Evolutionary conservation across 306 rosid species (phyloP).

Genomic region (Cicer bijugum): DNA sequence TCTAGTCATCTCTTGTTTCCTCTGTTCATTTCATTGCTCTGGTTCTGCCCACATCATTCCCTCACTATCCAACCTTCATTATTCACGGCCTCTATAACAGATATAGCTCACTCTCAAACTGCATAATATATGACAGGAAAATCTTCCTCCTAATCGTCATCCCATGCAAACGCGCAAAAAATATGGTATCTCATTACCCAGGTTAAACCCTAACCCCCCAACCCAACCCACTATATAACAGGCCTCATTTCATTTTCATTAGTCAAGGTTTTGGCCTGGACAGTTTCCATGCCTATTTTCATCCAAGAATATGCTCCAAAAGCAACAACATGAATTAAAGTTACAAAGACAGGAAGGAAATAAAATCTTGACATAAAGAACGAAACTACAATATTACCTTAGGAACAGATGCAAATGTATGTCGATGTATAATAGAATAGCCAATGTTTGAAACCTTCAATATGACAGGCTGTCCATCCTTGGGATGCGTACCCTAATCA

Average conservation of each 20-base stretch:
- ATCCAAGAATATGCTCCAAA: constrained; percentile 26
- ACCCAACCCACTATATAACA: not conserved
- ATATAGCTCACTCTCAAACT: too few species aligned
- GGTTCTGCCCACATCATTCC: too few species aligned
- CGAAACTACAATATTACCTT: constrained; percentile 59
- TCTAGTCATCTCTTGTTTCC: not conserved
- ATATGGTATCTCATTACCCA: not conserved
- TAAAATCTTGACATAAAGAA: constrained; percentile 11
- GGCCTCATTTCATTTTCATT: not conserved
- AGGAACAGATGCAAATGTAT: constrained; percentile 58
- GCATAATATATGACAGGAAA: too few species aligned
- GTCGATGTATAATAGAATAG: constrained; percentile 66
- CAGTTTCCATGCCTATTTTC: not conserved
- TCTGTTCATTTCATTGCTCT: not conserved
- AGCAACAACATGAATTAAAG: not conserved
- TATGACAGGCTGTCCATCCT: constrained; percentile 75
- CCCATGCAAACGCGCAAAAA: not conserved
- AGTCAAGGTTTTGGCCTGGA: not conserved
- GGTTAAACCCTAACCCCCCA: not conserved
- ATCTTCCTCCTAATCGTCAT: not conserved
- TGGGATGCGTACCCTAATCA: constrained; percentile 83
- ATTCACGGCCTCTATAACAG: too few species aligned
- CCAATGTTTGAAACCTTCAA: constrained; percentile 68
- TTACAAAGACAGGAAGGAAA: constrained; percentile 20
- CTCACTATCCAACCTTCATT: too few species aligned